These are phyloP conservation scores for Nemania diffusa DNA, from an alignment of 2,329 filamentous ascomycete species.

Conservation along the genomic window DNA sequence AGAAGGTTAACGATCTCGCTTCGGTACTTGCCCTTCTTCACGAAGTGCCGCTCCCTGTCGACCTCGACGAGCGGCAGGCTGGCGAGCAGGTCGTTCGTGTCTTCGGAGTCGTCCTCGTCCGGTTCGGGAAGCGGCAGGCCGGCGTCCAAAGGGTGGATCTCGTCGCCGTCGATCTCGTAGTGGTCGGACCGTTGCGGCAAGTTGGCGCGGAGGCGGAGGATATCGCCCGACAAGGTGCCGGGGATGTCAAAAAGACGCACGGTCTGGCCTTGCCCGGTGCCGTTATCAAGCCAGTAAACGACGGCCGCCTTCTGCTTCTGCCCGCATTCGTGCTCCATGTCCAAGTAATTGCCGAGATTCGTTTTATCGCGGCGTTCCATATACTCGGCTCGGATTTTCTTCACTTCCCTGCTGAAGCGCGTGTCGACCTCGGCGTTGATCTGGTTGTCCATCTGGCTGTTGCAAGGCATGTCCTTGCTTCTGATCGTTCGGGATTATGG, in stretches of 20 bases:
- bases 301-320: neutral
- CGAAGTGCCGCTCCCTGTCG: conserved; percentile 42
- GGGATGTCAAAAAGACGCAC: conserved; percentile 40
- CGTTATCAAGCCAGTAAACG: conserved; percentile 36
- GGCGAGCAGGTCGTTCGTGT: conserved; percentile 25
- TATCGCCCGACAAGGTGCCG: conserved; percentile 41
- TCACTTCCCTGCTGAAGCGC: no score
- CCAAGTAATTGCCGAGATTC: no score
- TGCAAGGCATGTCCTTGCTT: no score
- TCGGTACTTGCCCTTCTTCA: conserved; percentile 45
- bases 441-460: no score
- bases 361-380: no score
- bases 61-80: conserved; percentile 39
- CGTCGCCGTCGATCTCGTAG: conserved; percentile 37
- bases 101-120: conserved; percentile 34
- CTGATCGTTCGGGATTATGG: no score
- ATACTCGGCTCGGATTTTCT: no score
- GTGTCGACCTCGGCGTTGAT: no score
- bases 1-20: conserved; percentile 46
- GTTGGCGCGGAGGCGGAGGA: conserved; percentile 38
- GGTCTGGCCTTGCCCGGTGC: conserved; percentile 24
- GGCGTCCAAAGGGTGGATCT: conserved; percentile 26
- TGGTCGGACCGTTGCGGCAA: conserved; percentile 33
- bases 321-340: neutral
- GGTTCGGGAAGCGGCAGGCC: conserved; percentile 12